Evolutionary conservation across 441 rosid genomes (phyloP).

Genomic region (Adansonia rubrostipa): DNA sequence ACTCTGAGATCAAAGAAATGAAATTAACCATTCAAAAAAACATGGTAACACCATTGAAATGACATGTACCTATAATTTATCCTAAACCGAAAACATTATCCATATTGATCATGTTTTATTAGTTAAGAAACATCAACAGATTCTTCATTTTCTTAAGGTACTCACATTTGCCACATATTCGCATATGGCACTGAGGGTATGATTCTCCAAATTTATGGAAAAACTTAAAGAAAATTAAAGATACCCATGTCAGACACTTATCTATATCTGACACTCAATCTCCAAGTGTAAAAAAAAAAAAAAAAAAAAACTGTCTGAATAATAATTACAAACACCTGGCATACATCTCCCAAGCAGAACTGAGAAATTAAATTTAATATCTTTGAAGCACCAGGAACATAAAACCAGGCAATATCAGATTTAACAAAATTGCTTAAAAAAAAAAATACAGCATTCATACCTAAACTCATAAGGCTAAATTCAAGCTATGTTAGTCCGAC

Average conservation of each 20-base stretch:
- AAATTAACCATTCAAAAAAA: constrained; percentile 28
- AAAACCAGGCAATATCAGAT: not conserved
- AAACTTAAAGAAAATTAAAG: no score
- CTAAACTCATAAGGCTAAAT: constrained; percentile 22
- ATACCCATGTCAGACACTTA: no score
- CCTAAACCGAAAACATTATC: constrained; percentile 8
- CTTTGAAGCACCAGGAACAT: not conserved
- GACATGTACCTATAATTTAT: not conserved
- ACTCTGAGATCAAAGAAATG: constrained; percentile 41
- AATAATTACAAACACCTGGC: not conserved
- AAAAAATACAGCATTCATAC: not conserved
- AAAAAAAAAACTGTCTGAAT: not conserved
- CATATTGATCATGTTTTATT: constrained; percentile 5
- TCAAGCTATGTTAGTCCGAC: constrained; percentile 8
- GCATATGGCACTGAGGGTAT: no score
- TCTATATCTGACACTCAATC: no score
- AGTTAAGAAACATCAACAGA: constrained; percentile 11
- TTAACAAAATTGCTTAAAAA: not conserved
- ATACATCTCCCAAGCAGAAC: constrained; percentile 3
- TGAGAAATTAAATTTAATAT: not conserved
- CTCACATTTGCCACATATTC: no score
- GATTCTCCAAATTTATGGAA: no score
- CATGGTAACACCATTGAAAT: not conserved
- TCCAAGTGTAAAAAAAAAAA: not conserved
- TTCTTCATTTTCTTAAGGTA: no score